phyloP scores from a whole-genome alignment of 108 stramenopile species.

The Cyclostephanos tholiformis region DNA sequence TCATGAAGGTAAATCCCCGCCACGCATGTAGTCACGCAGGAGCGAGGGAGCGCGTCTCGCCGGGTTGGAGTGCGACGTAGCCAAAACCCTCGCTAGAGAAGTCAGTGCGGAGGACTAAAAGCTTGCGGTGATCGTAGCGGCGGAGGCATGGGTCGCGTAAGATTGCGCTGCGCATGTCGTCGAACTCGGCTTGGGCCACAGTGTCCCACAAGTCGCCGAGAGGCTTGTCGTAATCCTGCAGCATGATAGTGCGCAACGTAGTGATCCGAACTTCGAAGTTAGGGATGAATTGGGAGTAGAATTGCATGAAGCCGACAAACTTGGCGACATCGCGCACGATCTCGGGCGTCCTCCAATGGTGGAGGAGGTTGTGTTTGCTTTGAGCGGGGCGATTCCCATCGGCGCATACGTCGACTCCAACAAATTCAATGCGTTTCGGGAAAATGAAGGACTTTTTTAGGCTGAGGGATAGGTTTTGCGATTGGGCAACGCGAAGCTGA shows the following conservation, averaged over 20 bases:
- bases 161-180: slow-evolving; percentile 1
- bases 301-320: not conserved
- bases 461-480: not conserved
- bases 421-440: not conserved
- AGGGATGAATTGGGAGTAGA: not conserved
- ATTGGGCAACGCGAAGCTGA: not conserved
- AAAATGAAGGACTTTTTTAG: not conserved
- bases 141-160: slow-evolving; percentile 1
- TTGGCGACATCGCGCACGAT: not conserved
- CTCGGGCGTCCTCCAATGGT: not conserved
- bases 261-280: too few species aligned
- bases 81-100: not conserved
- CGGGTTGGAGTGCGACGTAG: not conserved
- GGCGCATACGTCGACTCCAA: not conserved
- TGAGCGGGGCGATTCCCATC: not conserved
- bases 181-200: not conserved
- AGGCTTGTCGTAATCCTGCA: too few species aligned
- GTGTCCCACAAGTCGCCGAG: too few species aligned
- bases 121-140: not conserved
- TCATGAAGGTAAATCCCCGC: not conserved
- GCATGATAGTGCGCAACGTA: too few species aligned
- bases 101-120: not conserved
- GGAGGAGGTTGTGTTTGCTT: not conserved
- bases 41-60: not conserved
- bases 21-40: not conserved